Conservation (phyloP, 306 rosid genomes). For the Lablab purpureus region DNA sequence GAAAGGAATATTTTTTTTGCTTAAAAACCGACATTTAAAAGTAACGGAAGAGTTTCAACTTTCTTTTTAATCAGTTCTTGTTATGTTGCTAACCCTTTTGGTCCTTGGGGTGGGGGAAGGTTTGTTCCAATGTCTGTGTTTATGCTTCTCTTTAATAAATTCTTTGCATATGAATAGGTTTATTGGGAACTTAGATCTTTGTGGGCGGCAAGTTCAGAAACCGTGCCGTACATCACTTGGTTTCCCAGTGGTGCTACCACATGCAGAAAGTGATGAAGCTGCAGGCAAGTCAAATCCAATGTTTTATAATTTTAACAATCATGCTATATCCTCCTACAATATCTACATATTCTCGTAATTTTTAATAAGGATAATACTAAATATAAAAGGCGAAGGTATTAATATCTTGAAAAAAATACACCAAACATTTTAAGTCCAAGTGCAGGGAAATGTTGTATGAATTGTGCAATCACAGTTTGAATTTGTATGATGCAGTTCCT, state of each 20-base stretch:
- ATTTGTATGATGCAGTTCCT: conserved; percentile 67
- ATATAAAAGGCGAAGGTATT: neutral
- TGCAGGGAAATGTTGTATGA: neutral
- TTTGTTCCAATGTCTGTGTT: neutral
- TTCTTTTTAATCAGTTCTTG: neutral
- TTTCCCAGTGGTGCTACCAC: conserved; percentile 93
- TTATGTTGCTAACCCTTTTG: neutral
- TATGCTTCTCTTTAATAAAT: neutral
- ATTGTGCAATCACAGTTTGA: conserved; percentile 17
- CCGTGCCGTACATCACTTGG: conserved; percentile 93
- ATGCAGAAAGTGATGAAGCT: conserved; percentile 85
- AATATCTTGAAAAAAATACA: neutral
- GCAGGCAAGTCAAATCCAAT: conserved; percentile 63
- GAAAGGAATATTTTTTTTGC: too few species aligned
- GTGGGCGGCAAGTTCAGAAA: conserved; percentile 88
- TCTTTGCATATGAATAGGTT: conserved; percentile 63
- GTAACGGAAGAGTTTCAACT: neutral
- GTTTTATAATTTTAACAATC: neutral
- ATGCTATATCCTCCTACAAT: neutral
- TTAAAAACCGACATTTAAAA: too few species aligned
- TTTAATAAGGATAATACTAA: neutral
- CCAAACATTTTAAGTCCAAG: too few species aligned
- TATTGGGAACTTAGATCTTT: conserved; percentile 85
- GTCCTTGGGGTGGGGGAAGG: conserved; percentile 2
- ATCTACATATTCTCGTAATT: neutral